Evolutionary conservation across 352 stramenopile genomes (phyloP).

Genomic region (Pythium sp.): DNA sequence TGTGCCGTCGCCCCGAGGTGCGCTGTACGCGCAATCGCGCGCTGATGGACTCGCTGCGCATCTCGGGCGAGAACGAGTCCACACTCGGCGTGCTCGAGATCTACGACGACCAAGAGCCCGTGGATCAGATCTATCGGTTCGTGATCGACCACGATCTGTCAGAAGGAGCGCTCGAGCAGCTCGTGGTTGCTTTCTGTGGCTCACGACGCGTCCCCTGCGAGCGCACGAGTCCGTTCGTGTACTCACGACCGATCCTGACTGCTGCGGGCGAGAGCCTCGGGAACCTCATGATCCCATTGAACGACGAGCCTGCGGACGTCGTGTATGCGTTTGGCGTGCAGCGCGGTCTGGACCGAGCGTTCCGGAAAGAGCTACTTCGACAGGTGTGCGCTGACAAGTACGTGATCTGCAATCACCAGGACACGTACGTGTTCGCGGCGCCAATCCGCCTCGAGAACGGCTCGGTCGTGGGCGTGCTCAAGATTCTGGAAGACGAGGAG

Average conservation of each 20-base stretch:
- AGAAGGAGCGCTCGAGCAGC: conserved; percentile 30
- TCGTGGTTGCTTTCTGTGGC: conserved; percentile 37
- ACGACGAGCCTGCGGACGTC: conserved; percentile 51
- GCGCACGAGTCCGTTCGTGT: conserved; percentile 47
- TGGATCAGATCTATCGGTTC: conserved; percentile 75
- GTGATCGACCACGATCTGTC: conserved; percentile 45
- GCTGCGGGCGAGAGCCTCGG: conserved; percentile 35
- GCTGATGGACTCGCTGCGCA: conserved; percentile 44
- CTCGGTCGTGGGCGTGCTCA: conserved; percentile 30
- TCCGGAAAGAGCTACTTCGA: conserved; percentile 39
- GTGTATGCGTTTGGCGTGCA: conserved; percentile 44
- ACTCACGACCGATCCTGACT: conserved; percentile 38
- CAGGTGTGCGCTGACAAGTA: conserved; percentile 57
- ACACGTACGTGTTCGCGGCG: conserved; percentile 46
- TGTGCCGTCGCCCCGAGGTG: neutral
- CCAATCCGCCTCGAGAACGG: conserved; percentile 56
- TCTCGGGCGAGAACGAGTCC: conserved; percentile 25
- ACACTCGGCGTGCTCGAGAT: conserved; percentile 55
- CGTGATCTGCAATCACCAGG: conserved; percentile 44
- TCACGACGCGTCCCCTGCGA: conserved; percentile 26
- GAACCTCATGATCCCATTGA: conserved; percentile 42
- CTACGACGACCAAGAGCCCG: conserved; percentile 60
- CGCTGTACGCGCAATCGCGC: conserved; percentile 39
- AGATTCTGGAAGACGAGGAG: conserved; percentile 64
- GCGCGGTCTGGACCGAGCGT: conserved; percentile 33